Evolutionary conservation across 352 stramenopile species (phyloP).

Genomic region (Pilasporangium apinafurcum): DNA sequence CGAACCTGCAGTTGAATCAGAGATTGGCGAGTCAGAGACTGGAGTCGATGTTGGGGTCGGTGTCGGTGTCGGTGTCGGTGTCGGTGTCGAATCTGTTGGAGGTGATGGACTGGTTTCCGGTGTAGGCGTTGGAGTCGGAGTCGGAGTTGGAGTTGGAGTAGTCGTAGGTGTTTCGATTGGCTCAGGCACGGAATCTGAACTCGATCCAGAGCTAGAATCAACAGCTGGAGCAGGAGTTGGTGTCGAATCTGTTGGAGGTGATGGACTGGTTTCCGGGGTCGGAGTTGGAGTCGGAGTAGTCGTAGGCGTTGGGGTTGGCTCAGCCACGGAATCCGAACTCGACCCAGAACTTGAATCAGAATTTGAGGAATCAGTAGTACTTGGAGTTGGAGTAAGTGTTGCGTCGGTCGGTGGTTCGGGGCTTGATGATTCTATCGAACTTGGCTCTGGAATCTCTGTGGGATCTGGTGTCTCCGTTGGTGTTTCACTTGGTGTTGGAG

Average conservation of each 20-base stretch:
- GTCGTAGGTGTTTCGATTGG: not conserved
- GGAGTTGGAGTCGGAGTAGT: constrained; percentile 1
- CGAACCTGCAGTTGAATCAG: too few species aligned
- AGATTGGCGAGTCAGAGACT: too few species aligned
- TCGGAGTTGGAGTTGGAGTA: constrained; percentile 3
- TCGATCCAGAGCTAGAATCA: too few species aligned
- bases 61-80: constrained; percentile 1
- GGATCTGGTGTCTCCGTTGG: constrained; percentile 1
- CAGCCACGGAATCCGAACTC: not conserved
- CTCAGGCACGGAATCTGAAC: too few species aligned
- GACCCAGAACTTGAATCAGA: not conserved
- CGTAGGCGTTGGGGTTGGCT: not conserved
- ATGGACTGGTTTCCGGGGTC: not conserved
- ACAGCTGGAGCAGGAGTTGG: too few species aligned
- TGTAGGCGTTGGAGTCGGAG: constrained; percentile 4
- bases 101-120: constrained; percentile 7
- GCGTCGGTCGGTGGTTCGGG: not conserved
- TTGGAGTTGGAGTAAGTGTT: not conserved
- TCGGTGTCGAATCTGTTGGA: not conserved
- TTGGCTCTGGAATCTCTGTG: not conserved
- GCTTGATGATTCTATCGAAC: not conserved
- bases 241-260: constrained; percentile 6
- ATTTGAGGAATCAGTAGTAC: not conserved
- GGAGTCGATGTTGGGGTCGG: constrained; percentile 1
- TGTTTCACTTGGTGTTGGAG: not conserved